phyloP scores from a whole-genome alignment of 345 rosid species.

The Gossypium mustelinum region DNA sequence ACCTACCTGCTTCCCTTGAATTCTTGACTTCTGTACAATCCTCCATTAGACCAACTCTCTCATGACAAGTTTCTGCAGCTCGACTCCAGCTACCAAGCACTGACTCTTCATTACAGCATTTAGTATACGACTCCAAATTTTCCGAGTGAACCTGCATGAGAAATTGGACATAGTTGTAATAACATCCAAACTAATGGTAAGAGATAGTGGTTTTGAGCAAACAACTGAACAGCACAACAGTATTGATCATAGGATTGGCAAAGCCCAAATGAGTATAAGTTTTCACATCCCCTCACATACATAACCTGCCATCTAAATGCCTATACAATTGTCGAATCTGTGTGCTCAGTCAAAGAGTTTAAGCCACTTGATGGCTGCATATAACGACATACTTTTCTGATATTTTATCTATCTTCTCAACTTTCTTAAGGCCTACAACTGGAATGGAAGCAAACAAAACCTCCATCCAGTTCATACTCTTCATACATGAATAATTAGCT shows the following conservation, averaged over 20 bases:
- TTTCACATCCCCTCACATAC: not conserved
- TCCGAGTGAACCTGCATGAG: conserved; percentile 2
- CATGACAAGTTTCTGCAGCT: not conserved
- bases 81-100: conserved; percentile 15
- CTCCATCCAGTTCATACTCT: not conserved
- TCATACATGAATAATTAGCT: not conserved
- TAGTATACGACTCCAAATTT: not conserved
- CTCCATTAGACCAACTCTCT: conserved; percentile 5
- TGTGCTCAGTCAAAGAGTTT: not conserved
- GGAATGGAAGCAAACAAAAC: not conserved
- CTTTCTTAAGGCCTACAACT: not conserved
- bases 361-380: not conserved
- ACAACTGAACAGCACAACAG: not conserved
- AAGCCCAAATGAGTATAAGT: not conserved
- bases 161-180: not conserved
- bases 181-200: not conserved
- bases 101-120: not conserved
- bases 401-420: not conserved
- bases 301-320: not conserved
- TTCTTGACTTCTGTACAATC: not conserved
- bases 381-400: not conserved
- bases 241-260: not conserved
- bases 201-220: not conserved
- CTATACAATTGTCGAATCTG: not conserved
- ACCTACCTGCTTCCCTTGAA: conserved; percentile 20